Percentiles rank a stretch among this genome's conserved stretches.
phyloP scores from a whole-genome alignment of 225 moss, liverwort and hornwort genomes.

The Marchantia polymorpha region DNA sequence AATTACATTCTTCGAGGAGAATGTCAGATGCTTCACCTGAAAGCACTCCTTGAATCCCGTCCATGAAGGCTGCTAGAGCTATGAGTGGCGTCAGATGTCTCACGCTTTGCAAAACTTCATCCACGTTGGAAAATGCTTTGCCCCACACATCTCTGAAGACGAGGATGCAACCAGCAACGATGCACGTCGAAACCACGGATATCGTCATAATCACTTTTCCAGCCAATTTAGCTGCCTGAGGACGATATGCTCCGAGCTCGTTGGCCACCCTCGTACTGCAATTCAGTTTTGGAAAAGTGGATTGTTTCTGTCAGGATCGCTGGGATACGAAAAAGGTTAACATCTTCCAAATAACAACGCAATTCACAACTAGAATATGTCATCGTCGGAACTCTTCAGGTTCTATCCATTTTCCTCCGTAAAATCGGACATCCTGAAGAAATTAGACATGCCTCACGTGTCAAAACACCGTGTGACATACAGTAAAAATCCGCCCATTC shows the following conservation, averaged over 20 bases:
- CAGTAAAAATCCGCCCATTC: no score
- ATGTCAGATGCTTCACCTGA: slow-evolving; percentile 19
- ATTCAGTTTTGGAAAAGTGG: neutral
- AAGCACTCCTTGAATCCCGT: slow-evolving; percentile 34
- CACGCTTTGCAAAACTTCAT: slow-evolving; percentile 26
- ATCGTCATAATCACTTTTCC: slow-evolving; percentile 13
- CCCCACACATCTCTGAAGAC: slow-evolving; percentile 27
- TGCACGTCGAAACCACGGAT: slow-evolving; percentile 2
- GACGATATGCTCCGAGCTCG: slow-evolving; percentile 28
- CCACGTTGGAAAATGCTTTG: slow-evolving; percentile 23
- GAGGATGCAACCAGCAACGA: slow-evolving; percentile 19
- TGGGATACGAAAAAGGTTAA: no score
- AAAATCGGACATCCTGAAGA: no score
- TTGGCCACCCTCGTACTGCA: slow-evolving; percentile 38
- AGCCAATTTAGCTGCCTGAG: slow-evolving; percentile 25
- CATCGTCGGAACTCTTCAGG: no score
- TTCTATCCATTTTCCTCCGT: no score
- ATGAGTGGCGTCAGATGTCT: slow-evolving; percentile 23
- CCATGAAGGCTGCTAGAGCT: slow-evolving; percentile 14
- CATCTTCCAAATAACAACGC: neutral
- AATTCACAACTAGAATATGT: no score
- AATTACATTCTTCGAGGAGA: neutral
- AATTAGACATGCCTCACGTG: no score
- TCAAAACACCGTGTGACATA: no score
- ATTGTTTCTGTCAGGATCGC: neutral